Conservation (phyloP, 208 protist genomes). For the Crithidia fasciculata region DNA sequence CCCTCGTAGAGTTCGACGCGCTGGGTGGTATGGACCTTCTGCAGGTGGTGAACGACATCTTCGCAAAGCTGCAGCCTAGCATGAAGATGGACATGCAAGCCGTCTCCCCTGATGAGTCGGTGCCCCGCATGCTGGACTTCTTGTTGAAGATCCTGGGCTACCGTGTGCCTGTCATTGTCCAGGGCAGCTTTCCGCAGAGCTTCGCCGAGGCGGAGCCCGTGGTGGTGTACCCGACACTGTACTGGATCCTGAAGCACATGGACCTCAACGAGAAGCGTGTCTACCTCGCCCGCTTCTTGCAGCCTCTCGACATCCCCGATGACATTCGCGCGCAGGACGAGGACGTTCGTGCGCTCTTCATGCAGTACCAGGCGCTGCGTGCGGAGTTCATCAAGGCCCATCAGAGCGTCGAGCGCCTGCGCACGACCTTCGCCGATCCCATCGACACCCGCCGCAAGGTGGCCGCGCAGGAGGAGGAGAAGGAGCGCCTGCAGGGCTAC, state of each 20-base stretch:
- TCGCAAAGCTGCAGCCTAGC: slow-evolving; percentile 69
- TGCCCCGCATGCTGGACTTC: slow-evolving; percentile 81
- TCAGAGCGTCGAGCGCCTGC: slow-evolving; percentile 78
- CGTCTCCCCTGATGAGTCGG: slow-evolving; percentile 45
- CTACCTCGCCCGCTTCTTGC: slow-evolving; percentile 89
- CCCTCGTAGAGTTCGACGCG: slow-evolving; percentile 88
- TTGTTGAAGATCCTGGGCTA: slow-evolving; percentile 86
- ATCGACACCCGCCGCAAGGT: slow-evolving; percentile 77
- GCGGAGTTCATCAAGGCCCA: slow-evolving; percentile 85
- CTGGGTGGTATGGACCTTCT: slow-evolving; percentile 67
- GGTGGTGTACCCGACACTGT: slow-evolving; percentile 88
- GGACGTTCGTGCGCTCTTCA: slow-evolving; percentile 82
- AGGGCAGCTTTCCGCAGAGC: slow-evolving; percentile 73
- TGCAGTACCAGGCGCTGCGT: slow-evolving; percentile 86
- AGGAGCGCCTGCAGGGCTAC: slow-evolving; percentile 70
- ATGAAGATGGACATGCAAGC: slow-evolving; percentile 71
- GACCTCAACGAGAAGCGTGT: slow-evolving; percentile 89
- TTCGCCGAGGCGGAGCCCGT: slow-evolving; percentile 79
- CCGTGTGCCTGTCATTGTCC: slow-evolving; percentile 69
- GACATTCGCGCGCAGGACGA: slow-evolving; percentile 88
- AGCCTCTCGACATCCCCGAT: slow-evolving; percentile 86
- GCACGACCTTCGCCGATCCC: slow-evolving; percentile 74
- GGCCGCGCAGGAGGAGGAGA: slow-evolving; percentile 77
- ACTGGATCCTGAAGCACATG: slow-evolving; percentile 92
- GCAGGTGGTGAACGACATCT: slow-evolving; percentile 88